A percentile compares a stretch with the other conserved stretches of the same genome.
Conservation (phyloP, 306 rosid genomes). For the Dryas octopetala region DNA sequence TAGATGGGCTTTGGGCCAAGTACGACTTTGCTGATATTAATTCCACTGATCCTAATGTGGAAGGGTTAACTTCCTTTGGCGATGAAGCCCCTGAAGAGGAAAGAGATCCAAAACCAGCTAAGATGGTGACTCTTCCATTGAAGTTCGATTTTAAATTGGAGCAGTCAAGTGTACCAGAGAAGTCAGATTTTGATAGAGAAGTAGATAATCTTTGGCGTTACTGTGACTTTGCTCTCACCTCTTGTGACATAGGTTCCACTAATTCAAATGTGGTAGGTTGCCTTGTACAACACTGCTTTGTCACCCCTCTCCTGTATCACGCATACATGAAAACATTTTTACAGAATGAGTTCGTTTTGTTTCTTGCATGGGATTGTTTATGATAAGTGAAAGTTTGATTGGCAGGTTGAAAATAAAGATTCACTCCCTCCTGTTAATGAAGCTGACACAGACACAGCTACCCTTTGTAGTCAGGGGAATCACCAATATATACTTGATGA, state of each 20-base stretch:
- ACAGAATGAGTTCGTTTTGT: not conserved
- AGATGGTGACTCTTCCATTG: slow-evolving; percentile 10
- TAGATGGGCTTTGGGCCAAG: no score
- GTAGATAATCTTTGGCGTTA: slow-evolving; percentile 36
- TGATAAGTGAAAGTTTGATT: slow-evolving; percentile 9
- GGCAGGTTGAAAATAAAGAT: slow-evolving; percentile 39
- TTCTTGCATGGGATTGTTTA: not conserved
- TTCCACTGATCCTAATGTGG: no score
- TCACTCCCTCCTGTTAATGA: slow-evolving; percentile 18
- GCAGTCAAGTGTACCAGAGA: slow-evolving; percentile 12
- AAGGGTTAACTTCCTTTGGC: slow-evolving; percentile 5
- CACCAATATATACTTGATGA: slow-evolving; percentile 50
- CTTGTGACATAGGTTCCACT: slow-evolving; percentile 9
- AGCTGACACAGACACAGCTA: slow-evolving; percentile 14
- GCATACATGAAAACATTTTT: not conserved
- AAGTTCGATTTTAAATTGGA: not conserved
- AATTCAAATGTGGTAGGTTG: slow-evolving; percentile 15
- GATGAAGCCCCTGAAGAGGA: not conserved
- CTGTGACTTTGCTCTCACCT: slow-evolving; percentile 21
- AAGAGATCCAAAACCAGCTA: not conserved
- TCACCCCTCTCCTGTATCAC: not conserved
- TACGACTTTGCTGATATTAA: no score
- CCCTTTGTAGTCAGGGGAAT: slow-evolving; percentile 43
- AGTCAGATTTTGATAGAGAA: slow-evolving; percentile 21
- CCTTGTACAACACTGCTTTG: not conserved